Percentiles rank a stretch among this genome's conserved stretches.
These are phyloP conservation scores for Pelargonium exstipulatum DNA, from an alignment of 441 rosid species.

Conservation along the genomic window DNA sequence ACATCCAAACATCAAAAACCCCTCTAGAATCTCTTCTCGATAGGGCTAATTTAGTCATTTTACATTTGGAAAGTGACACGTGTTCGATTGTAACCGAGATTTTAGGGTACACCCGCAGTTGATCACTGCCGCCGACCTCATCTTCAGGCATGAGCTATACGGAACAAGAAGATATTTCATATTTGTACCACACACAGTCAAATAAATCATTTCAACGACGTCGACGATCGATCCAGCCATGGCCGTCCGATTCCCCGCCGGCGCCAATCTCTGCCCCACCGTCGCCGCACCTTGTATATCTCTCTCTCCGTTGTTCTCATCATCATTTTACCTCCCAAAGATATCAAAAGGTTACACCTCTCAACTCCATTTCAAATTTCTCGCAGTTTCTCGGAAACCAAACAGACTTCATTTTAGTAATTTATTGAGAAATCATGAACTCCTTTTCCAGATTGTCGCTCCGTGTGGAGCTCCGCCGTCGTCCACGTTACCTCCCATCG, in stretches of 20 bases:
- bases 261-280: constrained; percentile 42
- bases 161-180: not conserved
- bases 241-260: constrained; percentile 58
- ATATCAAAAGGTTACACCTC: not conserved
- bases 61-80: constrained; percentile 6
- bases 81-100: constrained; percentile 3
- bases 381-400: constrained; percentile 26
- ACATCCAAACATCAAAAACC: constrained; percentile 4
- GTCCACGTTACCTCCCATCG: constrained; percentile 37
- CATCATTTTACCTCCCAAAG: not conserved
- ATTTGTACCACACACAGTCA: not conserved
- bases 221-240: constrained; percentile 57
- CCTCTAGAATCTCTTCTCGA: not conserved
- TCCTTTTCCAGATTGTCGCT: constrained; percentile 46
- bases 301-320: constrained; percentile 7
- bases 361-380: not conserved
- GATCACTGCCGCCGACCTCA: constrained; percentile 25
- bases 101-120: not conserved
- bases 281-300: constrained; percentile 41
- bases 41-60: constrained; percentile 9
- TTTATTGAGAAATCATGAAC: not conserved
- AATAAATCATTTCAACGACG: constrained; percentile 13
- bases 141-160: constrained; percentile 20
- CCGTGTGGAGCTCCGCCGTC: constrained; percentile 29
- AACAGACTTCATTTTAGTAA: constrained; percentile 10